Base-by-base conservation (phyloP, 306 rosid genomes). In the Gynostemma pentaphyllum region DNA sequence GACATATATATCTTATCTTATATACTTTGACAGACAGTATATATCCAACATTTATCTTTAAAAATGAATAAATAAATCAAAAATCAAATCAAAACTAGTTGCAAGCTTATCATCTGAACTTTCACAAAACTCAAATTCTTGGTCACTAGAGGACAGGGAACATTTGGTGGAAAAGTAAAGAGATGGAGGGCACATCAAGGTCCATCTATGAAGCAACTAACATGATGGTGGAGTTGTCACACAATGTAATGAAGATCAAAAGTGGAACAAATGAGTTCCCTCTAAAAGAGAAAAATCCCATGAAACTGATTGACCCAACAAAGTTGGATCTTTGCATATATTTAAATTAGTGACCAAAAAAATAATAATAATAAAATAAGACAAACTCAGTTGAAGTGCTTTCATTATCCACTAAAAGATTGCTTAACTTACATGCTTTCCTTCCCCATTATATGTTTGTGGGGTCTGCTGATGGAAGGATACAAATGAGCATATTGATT, bases 181-280 rank as follows among this genome's bases (percentile, higher is more conserved):
- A 63, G 66, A 54, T 36, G 13, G 45, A 67, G 46, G 68, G 71
- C 72, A 71, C 77, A 79, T 32, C 62, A 56, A 72, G 68, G 75
- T 66, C 77, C 77, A 79, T 75, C 57, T 28, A 18, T 36, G 78
- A 75, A 70, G 78, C 83, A 79, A 75, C 80, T 75, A 75, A 78
- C 78, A 72, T 74, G 82, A 66, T 78, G 76, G 74, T 75, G 78
- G 80, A 72, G 78, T 79, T 72, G 78, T 75, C 78, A 75, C 73
- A 65, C 55, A 65, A 75, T 68, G 75, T 64, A 68, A 75, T 68
- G 83, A 76, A 72, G 78, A 62, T 68, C 22, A 50, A 47, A 74
- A 46, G 48, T 21, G 44, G 45, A 51, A 36, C 46, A 71, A 71
- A 61, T 61, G 53, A 53, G 44, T 52, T 70, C 64, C 53, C 53